phyloP scores from a whole-genome alignment of 169 alveolate species.

The Plasmodium billcollinsi region DNA sequence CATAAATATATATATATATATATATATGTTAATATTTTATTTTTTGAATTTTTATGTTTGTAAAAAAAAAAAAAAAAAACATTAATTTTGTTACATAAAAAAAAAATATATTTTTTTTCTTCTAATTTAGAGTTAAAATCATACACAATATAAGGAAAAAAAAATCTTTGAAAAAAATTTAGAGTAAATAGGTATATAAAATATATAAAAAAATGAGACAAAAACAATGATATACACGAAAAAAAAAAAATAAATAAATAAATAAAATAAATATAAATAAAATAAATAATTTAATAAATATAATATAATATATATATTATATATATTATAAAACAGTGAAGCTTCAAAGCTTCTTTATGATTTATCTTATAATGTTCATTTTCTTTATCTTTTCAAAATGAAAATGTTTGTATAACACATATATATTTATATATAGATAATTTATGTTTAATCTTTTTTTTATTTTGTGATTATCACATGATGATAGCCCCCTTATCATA shows the following conservation, averaged over 20 bases:
- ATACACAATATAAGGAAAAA: too few species aligned
- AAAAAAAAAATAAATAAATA: too few species aligned
- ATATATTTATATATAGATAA: neutral
- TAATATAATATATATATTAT: too few species aligned
- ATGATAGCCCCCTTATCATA: slow-evolving; percentile 78
- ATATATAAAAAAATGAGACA: too few species aligned
- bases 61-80: neutral
- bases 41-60: neutral
- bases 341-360: neutral
- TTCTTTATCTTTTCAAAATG: neutral
- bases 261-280: too few species aligned
- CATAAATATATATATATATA: neutral
- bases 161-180: too few species aligned
- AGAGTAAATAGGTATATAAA: too few species aligned
- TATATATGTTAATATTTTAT: neutral
- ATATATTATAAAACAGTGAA: neutral
- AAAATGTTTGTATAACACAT: neutral
- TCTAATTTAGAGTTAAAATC: too few species aligned
- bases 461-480: slow-evolving; percentile 29
- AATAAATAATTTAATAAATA: too few species aligned
- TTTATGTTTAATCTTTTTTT: neutral
- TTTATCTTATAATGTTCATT: neutral
- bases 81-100: neutral
- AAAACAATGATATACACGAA: too few species aligned
- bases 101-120: neutral